These are phyloP conservation scores for Micractinium conductrix DNA, from an alignment of 139 green algal genomes.

Conservation along the genomic window DNA sequence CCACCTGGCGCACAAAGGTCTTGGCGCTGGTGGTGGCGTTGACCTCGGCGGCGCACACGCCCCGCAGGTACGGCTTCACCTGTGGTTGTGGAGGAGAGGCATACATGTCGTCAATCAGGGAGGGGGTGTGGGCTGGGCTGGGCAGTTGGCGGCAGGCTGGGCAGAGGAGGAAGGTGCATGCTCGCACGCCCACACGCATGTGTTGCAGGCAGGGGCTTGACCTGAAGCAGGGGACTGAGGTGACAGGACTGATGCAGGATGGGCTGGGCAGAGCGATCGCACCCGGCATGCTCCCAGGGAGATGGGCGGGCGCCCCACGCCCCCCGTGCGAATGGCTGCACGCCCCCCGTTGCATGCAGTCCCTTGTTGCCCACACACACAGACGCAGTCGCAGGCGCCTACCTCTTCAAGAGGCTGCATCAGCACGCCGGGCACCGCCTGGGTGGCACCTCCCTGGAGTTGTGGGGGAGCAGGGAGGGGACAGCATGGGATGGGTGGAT, in stretches of 20 bases:
- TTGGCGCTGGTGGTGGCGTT: constrained; percentile 21
- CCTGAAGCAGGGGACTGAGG: background rate
- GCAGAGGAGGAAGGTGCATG: background rate
- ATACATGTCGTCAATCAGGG: too few relatives aligned
- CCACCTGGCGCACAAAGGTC: constrained; percentile 26
- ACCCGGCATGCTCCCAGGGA: too few relatives aligned
- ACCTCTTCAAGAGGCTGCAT: constrained; percentile 27
- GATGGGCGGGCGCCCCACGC: too few relatives aligned
- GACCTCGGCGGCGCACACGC: constrained; percentile 13
- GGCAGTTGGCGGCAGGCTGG: too few relatives aligned
- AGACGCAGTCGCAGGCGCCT: too few relatives aligned
- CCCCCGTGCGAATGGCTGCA: too few relatives aligned
- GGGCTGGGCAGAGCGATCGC: too few relatives aligned
- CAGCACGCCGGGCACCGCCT: constrained; percentile 10
- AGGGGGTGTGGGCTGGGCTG: too few relatives aligned
- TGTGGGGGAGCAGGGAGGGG: background rate
- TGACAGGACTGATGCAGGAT: too few relatives aligned
- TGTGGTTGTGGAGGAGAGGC: background rate
- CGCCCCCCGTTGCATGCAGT: too few relatives aligned
- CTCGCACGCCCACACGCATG: too few relatives aligned
- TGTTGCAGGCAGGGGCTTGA: background rate
- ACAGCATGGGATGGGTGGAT: too few relatives aligned
- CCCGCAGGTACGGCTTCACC: background rate
- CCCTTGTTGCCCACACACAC: background rate
- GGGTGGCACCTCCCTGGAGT: background rate